Conservation (phyloP, 2,329 filamentous ascomycete species). For the Neonectria neomacrospora region DNA sequence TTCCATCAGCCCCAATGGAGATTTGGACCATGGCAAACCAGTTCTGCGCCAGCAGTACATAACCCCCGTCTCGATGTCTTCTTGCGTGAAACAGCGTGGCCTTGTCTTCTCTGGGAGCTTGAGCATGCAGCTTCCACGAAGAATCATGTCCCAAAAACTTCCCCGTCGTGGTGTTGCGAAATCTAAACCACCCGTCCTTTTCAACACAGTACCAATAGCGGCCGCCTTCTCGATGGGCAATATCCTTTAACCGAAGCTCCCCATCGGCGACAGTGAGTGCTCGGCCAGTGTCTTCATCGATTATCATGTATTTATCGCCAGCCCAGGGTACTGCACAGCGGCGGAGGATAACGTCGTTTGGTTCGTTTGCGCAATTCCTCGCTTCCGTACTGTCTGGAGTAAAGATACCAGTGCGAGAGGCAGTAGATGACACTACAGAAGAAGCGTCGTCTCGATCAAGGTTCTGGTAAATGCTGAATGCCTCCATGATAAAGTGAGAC, state of each 20-base stretch:
- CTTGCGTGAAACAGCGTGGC: not conserved
- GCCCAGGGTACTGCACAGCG: not conserved
- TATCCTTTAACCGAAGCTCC: not conserved
- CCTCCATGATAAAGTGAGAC: not conserved
- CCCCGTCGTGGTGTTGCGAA: not conserved
- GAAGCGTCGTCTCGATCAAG: not conserved
- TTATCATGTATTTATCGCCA: not conserved
- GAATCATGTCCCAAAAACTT: not conserved
- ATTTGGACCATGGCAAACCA: not conserved
- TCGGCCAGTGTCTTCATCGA: not conserved
- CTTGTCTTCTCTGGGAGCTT: not conserved
- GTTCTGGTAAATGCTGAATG: not conserved
- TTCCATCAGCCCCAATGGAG: not conserved
- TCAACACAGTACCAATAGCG: not conserved
- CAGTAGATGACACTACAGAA: not conserved
- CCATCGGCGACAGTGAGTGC: not conserved
- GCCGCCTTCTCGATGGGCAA: not conserved
- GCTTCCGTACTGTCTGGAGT: not conserved
- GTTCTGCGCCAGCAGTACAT: not conserved
- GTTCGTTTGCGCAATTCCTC: not conserved
- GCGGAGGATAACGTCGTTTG: not conserved
- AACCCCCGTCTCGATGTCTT: not conserved
- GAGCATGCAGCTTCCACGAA: not conserved
- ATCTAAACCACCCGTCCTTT: not conserved
- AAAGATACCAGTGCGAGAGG: not conserved